Conservation (phyloP, 257 asterid species). For the Rauvolfia tetraphylla region DNA sequence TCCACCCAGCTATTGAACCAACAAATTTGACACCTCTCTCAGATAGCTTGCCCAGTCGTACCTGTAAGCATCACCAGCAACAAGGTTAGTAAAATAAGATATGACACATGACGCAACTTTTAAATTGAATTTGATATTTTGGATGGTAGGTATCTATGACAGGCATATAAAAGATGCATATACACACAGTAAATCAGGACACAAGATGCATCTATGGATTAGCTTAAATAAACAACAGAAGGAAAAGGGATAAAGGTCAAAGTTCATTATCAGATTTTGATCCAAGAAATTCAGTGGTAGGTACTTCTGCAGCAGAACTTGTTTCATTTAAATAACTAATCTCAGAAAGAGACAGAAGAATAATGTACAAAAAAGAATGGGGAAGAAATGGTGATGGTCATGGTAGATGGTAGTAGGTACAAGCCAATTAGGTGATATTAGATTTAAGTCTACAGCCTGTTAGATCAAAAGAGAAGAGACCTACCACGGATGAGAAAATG, state of each 20-base stretch:
- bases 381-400: background rate
- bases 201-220: background rate
- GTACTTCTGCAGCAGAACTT: background rate
- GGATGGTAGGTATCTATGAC: background rate
- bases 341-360: background rate
- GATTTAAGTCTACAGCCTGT: background rate
- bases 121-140: background rate
- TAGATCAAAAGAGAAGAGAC: background rate
- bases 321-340: background rate
- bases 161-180: background rate
- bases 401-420: background rate
- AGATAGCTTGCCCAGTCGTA: conserved; percentile 78
- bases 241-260: background rate
- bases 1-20: conserved; percentile 83
- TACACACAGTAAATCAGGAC: background rate
- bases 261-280: background rate
- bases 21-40: conserved; percentile 63
- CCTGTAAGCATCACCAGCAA: conserved; percentile 41
- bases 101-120: background rate
- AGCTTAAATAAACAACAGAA: background rate
- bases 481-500: background rate
- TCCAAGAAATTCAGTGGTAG: background rate
- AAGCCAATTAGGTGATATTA: background rate
- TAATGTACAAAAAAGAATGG: background rate
- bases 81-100: background rate